Conservation (phyloP, 1,284 basidiomycete species). For the Termitomyces sp. region DNA sequence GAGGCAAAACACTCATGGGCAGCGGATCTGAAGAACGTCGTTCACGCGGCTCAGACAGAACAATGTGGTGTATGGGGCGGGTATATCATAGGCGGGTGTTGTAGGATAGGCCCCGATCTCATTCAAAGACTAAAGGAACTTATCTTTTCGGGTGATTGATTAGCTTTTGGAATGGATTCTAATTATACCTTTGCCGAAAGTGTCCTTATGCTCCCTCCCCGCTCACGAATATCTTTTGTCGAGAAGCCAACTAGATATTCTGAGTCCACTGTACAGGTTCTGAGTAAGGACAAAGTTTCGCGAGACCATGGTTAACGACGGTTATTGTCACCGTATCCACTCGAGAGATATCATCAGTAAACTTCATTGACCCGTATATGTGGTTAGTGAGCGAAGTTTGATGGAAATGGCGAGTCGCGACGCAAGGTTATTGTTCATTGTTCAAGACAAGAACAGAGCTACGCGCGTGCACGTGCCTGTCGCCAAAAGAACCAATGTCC, state of each 20-base stretch:
- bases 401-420: neutral
- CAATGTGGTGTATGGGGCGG: slow-evolving; percentile 41
- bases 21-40: slow-evolving; percentile 28
- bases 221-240: neutral
- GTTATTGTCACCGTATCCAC: neutral
- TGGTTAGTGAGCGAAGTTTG: neutral
- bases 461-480: slow-evolving; percentile 1
- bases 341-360: neutral
- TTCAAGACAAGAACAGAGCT: neutral
- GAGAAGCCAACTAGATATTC: neutral
- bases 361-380: neutral
- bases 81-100: slow-evolving; percentile 69
- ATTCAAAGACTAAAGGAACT: slow-evolving; percentile 31
- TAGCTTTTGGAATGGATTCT: neutral
- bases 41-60: slow-evolving; percentile 17
- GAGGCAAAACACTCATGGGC: slow-evolving; percentile 38
- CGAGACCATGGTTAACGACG: neutral
- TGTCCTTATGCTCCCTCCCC: neutral
- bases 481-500: neutral
- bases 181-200: neutral
- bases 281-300: neutral
- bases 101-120: slow-evolving; percentile 54
- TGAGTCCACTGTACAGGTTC: neutral
- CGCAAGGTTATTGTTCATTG: neutral
- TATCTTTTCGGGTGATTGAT: neutral